Conservation (phyloP, 2,329 filamentous ascomycete genomes). For the Epichloe coenophiala region DNA sequence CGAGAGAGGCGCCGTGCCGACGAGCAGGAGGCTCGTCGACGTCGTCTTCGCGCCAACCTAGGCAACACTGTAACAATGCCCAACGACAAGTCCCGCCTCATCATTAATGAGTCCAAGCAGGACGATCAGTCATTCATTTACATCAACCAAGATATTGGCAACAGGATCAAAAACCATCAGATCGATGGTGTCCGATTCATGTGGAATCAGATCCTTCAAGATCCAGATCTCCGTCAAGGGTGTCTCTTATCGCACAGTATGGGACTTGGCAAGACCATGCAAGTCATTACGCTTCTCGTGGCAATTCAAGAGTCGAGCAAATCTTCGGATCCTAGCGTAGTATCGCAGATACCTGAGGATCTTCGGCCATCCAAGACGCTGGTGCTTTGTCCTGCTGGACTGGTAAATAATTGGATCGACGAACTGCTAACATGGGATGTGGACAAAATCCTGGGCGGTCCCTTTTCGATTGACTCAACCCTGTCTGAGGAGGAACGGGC, state of each 20-base stretch:
- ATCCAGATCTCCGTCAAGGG: slow-evolving; percentile 47
- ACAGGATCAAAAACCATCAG: slow-evolving; percentile 65
- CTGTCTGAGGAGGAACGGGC: slow-evolving; percentile 25
- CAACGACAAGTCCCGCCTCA: slow-evolving; percentile 36
- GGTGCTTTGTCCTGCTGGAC: slow-evolving; percentile 59
- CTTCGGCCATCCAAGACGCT: slow-evolving; percentile 52
- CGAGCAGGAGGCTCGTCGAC: slow-evolving; percentile 39
- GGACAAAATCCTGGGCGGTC: slow-evolving; percentile 35
- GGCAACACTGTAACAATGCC: slow-evolving; percentile 28
- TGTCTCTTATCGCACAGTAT: slow-evolving; percentile 81
- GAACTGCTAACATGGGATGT: slow-evolving; percentile 63
- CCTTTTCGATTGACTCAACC: slow-evolving; percentile 40
- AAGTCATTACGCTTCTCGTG: slow-evolving; percentile 71
- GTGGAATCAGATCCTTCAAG: slow-evolving; percentile 68
- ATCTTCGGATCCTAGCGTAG: slow-evolving; percentile 43
- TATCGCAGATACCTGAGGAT: slow-evolving; percentile 52
- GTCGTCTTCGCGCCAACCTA: slow-evolving; percentile 31
- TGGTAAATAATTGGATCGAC: slow-evolving; percentile 73
- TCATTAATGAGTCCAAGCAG: slow-evolving; percentile 54
- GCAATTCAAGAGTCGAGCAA: slow-evolving; percentile 53
- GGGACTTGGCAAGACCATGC: slow-evolving; percentile 89
- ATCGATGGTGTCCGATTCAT: slow-evolving; percentile 72
- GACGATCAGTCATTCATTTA: slow-evolving; percentile 48
- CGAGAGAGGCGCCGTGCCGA: slow-evolving; percentile 38
- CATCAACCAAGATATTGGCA: slow-evolving; percentile 49